Evolutionary conservation across 2,329 filamentous ascomycete species (phyloP), one percentile per base, ranked within the genome.

Genomic region (Stagonosporopsis chrysanthemi): DNA sequence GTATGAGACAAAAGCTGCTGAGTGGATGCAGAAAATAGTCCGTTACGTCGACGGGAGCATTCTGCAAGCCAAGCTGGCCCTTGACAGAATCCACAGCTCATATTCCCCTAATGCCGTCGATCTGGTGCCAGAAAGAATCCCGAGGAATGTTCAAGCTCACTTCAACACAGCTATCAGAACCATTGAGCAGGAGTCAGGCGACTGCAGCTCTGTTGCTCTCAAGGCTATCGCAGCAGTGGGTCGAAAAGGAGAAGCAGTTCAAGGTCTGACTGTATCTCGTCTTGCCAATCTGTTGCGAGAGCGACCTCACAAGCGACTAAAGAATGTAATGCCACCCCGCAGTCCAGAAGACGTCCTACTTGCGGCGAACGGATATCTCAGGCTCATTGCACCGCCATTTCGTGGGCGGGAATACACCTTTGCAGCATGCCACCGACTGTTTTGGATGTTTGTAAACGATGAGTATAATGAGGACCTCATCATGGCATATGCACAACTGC

Each of bases 391-490:
- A 28, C 26, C 26, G 4, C 26, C 26, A 28, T 28, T 28, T 11
- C 26, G 26, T 28, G 26, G 26, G 6, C 26, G 26, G 6, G 26
- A 28, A 28, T 28, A 28, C 26, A 28, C 26, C 26, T 7, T 28
- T 28, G 26, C 26, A 24, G 35, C 50, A 11, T 55, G 33, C 26
- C 23, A 54, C 24, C 38, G 35, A 14, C 28, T 51, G n/a, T 51
- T 59, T 22, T 51, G 28, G 11, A 23, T 40, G 9, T 59, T 50
- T 28, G 39, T 31, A 1, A 42, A 50, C 29, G 50, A 59, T 6
- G 56, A 59, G n/a, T 59, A 59, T 39, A 54, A 59, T 23, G 50
- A 59, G 22, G 51, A 59, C 14, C 36, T 59, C 4, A 40, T 55
- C 11, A 50, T 53, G 56, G 56, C 56, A 23, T 41, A 54, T 26